Conservation (phyloP, 495 filamentous ascomycete species). For the Podospora pseudoanserina region DNA sequence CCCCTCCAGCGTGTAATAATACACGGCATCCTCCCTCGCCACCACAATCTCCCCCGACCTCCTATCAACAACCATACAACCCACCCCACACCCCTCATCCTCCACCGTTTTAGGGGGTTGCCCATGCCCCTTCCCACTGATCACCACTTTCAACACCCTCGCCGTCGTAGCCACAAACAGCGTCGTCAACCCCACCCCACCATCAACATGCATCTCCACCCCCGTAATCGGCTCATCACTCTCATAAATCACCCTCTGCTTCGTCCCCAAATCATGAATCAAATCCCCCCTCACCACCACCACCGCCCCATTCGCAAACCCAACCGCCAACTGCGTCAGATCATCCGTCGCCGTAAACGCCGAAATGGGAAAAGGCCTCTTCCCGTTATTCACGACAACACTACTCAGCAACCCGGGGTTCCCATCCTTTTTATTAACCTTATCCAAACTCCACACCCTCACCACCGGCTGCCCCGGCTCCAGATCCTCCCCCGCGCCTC, state of each 20-base stretch:
- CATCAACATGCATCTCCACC: constrained; percentile 68
- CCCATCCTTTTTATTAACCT: constrained; percentile 89
- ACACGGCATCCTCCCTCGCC: constrained; percentile 89
- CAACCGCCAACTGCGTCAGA: constrained; percentile 85
- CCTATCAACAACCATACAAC: constrained; percentile 86
- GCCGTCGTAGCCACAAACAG: constrained; percentile 90
- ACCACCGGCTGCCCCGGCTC: constrained; percentile 63
- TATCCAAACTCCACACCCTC: constrained; percentile 96
- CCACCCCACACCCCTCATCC: constrained; percentile 80
- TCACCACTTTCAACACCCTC: constrained; percentile 79
- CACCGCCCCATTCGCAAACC: constrained; percentile 93
- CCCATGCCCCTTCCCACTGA: constrained; percentile 81
- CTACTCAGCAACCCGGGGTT: constrained; percentile 81
- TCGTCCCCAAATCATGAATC: constrained; percentile 92
- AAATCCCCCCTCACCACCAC: constrained; percentile 91
- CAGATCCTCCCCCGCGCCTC: constrained; percentile 60
- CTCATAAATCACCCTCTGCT: constrained; percentile 92
- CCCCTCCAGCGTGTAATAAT: constrained; percentile 84
- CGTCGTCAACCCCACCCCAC: constrained; percentile 57
- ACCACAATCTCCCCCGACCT: constrained; percentile 81
- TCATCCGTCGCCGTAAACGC: constrained; percentile 83
- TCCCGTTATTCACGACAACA: constrained; percentile 80
- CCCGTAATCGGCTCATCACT: constrained; percentile 95
- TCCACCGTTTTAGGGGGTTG: constrained; percentile 86
- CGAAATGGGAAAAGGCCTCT: constrained; percentile 90